Evolutionary conservation across 2,329 filamentous ascomycete genomes (phyloP).

Genomic region (Fusarium humuli): DNA sequence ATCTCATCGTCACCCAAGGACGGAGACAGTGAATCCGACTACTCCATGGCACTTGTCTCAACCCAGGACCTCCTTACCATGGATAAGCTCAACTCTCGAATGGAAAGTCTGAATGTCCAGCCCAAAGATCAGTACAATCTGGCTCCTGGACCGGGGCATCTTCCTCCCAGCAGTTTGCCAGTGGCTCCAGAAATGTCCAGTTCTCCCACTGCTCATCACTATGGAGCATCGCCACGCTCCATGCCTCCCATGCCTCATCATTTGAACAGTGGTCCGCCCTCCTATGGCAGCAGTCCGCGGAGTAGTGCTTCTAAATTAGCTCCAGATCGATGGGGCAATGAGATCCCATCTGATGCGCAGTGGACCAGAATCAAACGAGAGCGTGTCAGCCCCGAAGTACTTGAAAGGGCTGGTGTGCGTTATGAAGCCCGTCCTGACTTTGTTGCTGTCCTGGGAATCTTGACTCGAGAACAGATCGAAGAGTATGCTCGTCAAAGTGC

Average conservation of each 20-base stretch:
- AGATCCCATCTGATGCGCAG: slow-evolving; percentile 66
- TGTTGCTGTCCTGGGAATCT: slow-evolving; percentile 69
- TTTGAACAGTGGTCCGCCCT: slow-evolving; percentile 45
- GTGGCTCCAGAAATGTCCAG: slow-evolving; percentile 48
- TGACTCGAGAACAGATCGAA: slow-evolving; percentile 64
- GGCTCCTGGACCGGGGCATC: slow-evolving; percentile 52
- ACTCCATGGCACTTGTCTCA: slow-evolving; percentile 62
- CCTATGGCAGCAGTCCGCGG: slow-evolving; percentile 52
- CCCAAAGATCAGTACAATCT: slow-evolving; percentile 50
- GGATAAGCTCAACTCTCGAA: slow-evolving; percentile 56
- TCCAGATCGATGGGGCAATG: slow-evolving; percentile 67
- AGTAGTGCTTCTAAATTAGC: slow-evolving; percentile 55
- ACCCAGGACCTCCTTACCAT: slow-evolving; percentile 65
- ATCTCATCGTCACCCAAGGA: slow-evolving; percentile 57
- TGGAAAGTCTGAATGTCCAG: slow-evolving; percentile 58
- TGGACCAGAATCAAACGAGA: slow-evolving; percentile 70
- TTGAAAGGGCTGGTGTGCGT: slow-evolving; percentile 65
- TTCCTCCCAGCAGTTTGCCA: slow-evolving; percentile 49
- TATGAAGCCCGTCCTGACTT: slow-evolving; percentile 71
- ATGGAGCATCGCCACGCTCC: slow-evolving; percentile 56
- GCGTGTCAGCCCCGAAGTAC: slow-evolving; percentile 68
- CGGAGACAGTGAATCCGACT: slow-evolving; percentile 48
- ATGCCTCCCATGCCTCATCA: slow-evolving; percentile 51
- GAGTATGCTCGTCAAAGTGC: slow-evolving; percentile 63
- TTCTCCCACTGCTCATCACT: slow-evolving; percentile 48